These are phyloP conservation scores for Cladosporium sphaerospermum DNA, from an alignment of 2,329 filamentous ascomycete genomes.

Conservation along the genomic window DNA sequence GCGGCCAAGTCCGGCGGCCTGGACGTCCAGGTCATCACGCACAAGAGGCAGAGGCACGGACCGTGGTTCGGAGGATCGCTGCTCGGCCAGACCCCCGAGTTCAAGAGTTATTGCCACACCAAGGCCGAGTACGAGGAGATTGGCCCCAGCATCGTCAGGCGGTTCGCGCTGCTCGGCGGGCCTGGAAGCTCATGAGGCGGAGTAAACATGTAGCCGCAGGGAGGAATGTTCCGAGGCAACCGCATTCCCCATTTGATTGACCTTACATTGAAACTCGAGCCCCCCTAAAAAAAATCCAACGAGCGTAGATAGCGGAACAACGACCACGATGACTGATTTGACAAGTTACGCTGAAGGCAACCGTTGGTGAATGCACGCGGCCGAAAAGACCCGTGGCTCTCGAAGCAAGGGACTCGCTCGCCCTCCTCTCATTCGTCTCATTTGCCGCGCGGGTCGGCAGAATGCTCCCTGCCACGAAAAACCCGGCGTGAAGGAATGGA, in stretches of 20 bases:
- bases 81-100: conserved; percentile 94
- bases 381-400: no score
- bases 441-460: conserved; percentile 4
- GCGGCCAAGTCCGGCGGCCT: conserved; percentile 89
- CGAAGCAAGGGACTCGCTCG: neutral
- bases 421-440: neutral
- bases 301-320: conserved; percentile 6
- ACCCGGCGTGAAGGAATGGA: neutral
- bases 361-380: no score
- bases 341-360: no score
- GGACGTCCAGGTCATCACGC: conserved; percentile 93
- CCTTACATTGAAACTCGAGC: neutral
- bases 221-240: neutral
- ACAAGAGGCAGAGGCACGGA: conserved; percentile 94
- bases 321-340: neutral
- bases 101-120: conserved; percentile 95
- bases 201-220: conserved; percentile 2
- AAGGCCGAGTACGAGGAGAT: conserved; percentile 81
- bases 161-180: conserved; percentile 88
- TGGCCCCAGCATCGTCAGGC: conserved; percentile 87
- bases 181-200: conserved; percentile 65
- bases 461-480: conserved; percentile 3
- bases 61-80: conserved; percentile 98
- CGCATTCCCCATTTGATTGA: neutral
- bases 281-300: neutral